phyloP scores from a whole-genome alignment of 1,284 basidiomycete genomes.

The Sporisorium graminicola region DNA sequence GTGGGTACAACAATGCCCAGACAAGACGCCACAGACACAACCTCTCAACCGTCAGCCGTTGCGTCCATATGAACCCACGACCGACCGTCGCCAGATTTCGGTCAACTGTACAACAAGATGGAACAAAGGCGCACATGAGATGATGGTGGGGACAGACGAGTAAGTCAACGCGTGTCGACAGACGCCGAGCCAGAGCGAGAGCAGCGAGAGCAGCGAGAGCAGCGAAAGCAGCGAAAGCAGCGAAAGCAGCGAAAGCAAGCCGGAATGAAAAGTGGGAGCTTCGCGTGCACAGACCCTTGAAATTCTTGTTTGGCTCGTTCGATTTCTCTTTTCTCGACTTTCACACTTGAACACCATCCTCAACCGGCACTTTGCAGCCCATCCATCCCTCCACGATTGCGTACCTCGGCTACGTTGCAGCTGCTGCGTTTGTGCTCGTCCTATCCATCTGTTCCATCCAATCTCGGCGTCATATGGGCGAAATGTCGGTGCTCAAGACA shows the following conservation, averaged over 20 bases:
- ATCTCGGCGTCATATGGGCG: slow-evolving; percentile 1
- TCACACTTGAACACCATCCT: not conserved
- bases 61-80: not conserved
- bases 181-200: not conserved
- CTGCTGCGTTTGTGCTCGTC: slow-evolving; percentile 19
- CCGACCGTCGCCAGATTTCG: not conserved
- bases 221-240: too few relatives aligned
- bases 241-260: not conserved
- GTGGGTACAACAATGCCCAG: not conserved
- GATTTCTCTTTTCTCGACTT: not conserved
- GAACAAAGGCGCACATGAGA: not conserved
- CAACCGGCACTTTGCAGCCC: not conserved
- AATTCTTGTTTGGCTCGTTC: not conserved
- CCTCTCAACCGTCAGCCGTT: not conserved
- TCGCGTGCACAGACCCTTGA: slow-evolving; percentile 12
- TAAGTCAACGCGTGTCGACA: slow-evolving; percentile 15
- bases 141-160: not conserved
- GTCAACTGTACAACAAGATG: not conserved
- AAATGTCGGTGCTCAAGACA: slow-evolving; percentile 63
- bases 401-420: not conserved
- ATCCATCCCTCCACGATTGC: slow-evolving; percentile 6
- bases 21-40: not conserved
- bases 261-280: not conserved
- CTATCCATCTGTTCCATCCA: slow-evolving; percentile 2
- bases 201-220: not conserved